phyloP scores from a whole-genome alignment of 148 eudicot species.

The Gaultheria prostrata region DNA sequence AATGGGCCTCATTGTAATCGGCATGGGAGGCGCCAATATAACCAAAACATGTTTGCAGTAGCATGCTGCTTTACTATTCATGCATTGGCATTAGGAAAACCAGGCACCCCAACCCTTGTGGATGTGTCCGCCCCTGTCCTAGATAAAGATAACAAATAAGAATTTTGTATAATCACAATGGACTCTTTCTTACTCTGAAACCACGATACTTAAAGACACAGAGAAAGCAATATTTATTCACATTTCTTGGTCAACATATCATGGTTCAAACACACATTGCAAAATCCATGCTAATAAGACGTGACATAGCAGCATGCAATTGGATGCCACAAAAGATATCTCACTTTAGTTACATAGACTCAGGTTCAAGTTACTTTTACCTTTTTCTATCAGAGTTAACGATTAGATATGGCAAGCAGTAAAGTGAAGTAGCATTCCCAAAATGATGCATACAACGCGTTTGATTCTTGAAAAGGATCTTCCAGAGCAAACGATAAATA shows the following conservation, averaged over 20 bases:
- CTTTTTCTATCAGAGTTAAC: not conserved
- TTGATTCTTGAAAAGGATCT: constrained; percentile 4
- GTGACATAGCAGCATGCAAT: not conserved
- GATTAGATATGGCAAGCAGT: not conserved
- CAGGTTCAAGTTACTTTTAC: not conserved
- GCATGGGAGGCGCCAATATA: too few species aligned
- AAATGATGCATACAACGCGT: not conserved
- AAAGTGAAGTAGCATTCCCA: not conserved
- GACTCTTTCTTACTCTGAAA: not conserved
- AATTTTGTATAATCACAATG: not conserved
- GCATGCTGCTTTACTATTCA: too few species aligned
- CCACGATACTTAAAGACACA: not conserved
- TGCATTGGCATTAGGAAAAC: too few species aligned
- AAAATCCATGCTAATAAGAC: not conserved
- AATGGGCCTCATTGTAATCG: too few species aligned
- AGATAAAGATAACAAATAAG: not conserved
- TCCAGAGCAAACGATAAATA: not conserved
- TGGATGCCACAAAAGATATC: not conserved
- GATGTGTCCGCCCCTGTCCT: too few species aligned
- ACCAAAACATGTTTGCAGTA: too few species aligned
- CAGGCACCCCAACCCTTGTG: too few species aligned
- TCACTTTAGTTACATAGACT: not conserved
- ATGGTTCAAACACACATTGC: not conserved
- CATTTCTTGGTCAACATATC: not conserved
- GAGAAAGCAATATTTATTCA: not conserved